These are phyloP conservation scores for Chlamydomonas incerta DNA, from an alignment of 139 green algal genomes.

Conservation along the genomic window DNA sequence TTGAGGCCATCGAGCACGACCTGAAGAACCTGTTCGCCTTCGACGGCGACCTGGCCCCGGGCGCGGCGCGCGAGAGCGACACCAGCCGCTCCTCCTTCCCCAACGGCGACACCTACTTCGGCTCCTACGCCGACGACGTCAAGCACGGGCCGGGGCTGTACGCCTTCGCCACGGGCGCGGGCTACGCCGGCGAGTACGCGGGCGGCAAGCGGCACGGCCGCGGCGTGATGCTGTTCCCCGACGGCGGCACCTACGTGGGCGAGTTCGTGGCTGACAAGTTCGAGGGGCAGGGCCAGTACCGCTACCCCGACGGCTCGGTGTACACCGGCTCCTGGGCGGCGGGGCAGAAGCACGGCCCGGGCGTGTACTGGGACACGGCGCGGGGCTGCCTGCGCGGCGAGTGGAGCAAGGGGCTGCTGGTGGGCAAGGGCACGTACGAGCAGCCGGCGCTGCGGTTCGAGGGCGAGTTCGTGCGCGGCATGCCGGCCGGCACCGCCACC, in stretches of 20 bases:
- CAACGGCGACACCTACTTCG: constrained; percentile 79
- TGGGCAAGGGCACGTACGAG: constrained; percentile 70
- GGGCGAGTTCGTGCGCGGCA: constrained; percentile 65
- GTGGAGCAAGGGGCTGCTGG: constrained; percentile 69
- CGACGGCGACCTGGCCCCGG: constrained; percentile 52
- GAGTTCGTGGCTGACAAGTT: constrained; percentile 74
- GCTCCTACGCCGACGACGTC: constrained; percentile 65
- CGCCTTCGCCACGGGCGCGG: constrained; percentile 67
- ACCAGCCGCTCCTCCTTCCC: constrained; percentile 52
- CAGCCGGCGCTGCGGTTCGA: constrained; percentile 64
- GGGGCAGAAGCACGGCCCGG: constrained; percentile 70
- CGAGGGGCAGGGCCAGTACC: constrained; percentile 72
- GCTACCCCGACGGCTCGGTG: constrained; percentile 75
- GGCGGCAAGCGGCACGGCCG: constrained; percentile 65
- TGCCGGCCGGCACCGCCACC: constrained; percentile 66
- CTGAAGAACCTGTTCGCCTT: constrained; percentile 69
- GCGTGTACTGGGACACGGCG: constrained; percentile 68
- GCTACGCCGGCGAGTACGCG: constrained; percentile 60
- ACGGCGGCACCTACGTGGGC: constrained; percentile 71
- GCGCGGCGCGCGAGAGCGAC: constrained; percentile 26
- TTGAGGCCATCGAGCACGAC: constrained; percentile 61
- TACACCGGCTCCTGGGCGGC: constrained; percentile 74
- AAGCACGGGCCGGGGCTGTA: constrained; percentile 75
- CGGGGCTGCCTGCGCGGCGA: constrained; percentile 70
- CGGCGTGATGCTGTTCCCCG: constrained; percentile 74